phyloP scores from a whole-genome alignment of 73 alveolate genomes.

The Paramecium primaurelia region DNA sequence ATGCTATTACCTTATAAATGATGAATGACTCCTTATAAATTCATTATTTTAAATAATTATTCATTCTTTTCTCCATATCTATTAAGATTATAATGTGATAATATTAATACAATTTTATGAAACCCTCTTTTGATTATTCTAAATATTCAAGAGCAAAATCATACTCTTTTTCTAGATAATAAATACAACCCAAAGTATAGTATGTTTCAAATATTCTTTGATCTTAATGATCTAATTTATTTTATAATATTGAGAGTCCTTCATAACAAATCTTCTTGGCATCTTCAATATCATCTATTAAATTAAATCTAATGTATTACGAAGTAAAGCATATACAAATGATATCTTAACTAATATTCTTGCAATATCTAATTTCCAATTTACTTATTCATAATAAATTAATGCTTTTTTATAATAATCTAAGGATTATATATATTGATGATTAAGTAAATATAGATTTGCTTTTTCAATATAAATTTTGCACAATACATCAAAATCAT shows the following conservation, averaged over 20 bases:
- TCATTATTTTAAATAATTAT: neutral
- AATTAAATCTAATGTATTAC: neutral
- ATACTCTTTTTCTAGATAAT: slow-evolving; percentile 14
- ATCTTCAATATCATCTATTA: slow-evolving; percentile 14
- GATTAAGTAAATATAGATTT: neutral
- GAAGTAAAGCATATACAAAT: neutral
- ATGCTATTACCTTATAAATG: neutral
- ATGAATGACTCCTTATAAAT: neutral
- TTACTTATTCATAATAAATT: neutral
- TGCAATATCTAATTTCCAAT: slow-evolving; percentile 38
- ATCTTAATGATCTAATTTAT: neutral
- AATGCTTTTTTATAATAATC: slow-evolving; percentile 22
- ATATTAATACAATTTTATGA: neutral
- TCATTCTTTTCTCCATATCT: slow-evolving; percentile 24
- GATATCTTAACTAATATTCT: neutral
- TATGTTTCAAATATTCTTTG: slow-evolving; percentile 1
- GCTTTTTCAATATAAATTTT: slow-evolving; percentile 27
- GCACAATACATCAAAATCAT: slow-evolving; percentile 1
- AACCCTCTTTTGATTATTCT: neutral
- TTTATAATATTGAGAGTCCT: neutral
- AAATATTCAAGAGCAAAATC: slow-evolving; percentile 21
- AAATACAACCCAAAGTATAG: neutral
- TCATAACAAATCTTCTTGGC: slow-evolving; percentile 44
- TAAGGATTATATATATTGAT: neutral
- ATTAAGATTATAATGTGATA: neutral